These are phyloP conservation scores for Trypanosoma mega DNA, from an alignment of 208 protist species.

Conservation along the genomic window DNA sequence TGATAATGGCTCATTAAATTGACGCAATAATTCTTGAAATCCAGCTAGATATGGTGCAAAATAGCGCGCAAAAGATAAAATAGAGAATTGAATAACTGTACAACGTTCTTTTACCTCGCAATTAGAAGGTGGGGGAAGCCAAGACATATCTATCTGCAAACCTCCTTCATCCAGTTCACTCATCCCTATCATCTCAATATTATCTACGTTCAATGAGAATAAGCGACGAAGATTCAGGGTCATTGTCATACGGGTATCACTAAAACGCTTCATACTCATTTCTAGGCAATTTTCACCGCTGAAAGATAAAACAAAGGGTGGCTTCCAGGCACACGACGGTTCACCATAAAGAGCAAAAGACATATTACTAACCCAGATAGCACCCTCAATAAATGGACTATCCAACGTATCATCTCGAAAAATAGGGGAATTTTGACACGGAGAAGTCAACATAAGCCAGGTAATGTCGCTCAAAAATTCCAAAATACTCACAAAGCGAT, in stretches of 20 bases:
- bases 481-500: conserved; percentile 4
- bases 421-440: neutral
- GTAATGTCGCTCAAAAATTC: conserved; percentile 18
- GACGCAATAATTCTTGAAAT: conserved; percentile 13
- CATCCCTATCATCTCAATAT: conserved; percentile 1
- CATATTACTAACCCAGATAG: conserved; percentile 12
- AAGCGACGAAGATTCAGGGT: no score
- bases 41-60: conserved; percentile 16
- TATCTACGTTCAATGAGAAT: conserved; percentile 5
- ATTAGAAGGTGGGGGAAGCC: conserved; percentile 7
- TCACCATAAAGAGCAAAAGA: conserved; percentile 21
- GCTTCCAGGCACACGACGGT: conserved; percentile 7
- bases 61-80: conserved; percentile 4
- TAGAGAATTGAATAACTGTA: conserved; percentile 1
- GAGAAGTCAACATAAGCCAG: conserved; percentile 7
- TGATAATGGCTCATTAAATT: conserved; percentile 13
- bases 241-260: conserved; percentile 15
- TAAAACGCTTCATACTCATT: conserved; percentile 13
- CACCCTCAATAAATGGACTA: conserved; percentile 1
- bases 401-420: conserved; percentile 11
- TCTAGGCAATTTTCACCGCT: conserved; percentile 8
- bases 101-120: neutral
- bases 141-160: conserved; percentile 4
- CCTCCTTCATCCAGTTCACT: neutral
- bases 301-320: conserved; percentile 13